Evolutionary conservation across 2,329 filamentous ascomycete genomes (phyloP).

Genomic region (Fusarium sp.): DNA sequence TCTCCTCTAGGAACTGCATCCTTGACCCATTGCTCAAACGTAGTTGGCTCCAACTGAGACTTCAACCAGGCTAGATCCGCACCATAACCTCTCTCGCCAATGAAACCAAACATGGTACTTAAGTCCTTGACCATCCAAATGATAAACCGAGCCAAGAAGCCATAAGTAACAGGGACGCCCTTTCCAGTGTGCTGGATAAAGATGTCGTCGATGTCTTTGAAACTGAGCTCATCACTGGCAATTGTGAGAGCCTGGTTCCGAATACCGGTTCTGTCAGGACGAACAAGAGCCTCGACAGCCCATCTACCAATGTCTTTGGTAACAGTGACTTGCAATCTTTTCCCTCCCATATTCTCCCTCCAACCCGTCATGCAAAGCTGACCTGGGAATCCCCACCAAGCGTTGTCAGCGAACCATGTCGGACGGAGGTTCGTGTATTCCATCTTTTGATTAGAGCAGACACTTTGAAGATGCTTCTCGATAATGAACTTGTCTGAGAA

Average conservation of each 20-base stretch:
- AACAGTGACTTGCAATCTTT: slow-evolving; percentile 47
- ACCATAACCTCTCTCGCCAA: slow-evolving; percentile 41
- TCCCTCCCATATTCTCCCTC: slow-evolving; percentile 47
- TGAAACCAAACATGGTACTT: slow-evolving; percentile 45
- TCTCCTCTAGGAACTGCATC: slow-evolving; percentile 17
- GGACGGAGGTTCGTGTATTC: slow-evolving; percentile 50
- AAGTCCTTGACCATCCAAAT: slow-evolving; percentile 45
- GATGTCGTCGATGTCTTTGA: slow-evolving; percentile 39
- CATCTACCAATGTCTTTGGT: slow-evolving; percentile 48
- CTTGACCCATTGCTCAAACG: slow-evolving; percentile 43
- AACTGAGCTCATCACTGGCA: slow-evolving; percentile 47
- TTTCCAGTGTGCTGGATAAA: slow-evolving; percentile 41
- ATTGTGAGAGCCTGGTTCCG: slow-evolving; percentile 45
- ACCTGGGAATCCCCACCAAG: slow-evolving; percentile 47
- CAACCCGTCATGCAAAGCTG: slow-evolving; percentile 49
- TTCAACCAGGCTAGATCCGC: slow-evolving; percentile 42
- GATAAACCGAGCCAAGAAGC: slow-evolving; percentile 34
- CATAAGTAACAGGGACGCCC: slow-evolving; percentile 43
- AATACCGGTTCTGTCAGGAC: slow-evolving; percentile 33
- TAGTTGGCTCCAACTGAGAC: slow-evolving; percentile 40
- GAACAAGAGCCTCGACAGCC: slow-evolving; percentile 38
- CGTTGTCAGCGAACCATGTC: slow-evolving; percentile 49
- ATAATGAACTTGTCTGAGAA: slow-evolving; percentile 69
- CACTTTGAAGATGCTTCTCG: slow-evolving; percentile 68
- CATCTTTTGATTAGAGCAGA: slow-evolving; percentile 41